Conservation (phyloP, 2,329 filamentous ascomycete species). For the Arthrobotrys megalospora region DNA sequence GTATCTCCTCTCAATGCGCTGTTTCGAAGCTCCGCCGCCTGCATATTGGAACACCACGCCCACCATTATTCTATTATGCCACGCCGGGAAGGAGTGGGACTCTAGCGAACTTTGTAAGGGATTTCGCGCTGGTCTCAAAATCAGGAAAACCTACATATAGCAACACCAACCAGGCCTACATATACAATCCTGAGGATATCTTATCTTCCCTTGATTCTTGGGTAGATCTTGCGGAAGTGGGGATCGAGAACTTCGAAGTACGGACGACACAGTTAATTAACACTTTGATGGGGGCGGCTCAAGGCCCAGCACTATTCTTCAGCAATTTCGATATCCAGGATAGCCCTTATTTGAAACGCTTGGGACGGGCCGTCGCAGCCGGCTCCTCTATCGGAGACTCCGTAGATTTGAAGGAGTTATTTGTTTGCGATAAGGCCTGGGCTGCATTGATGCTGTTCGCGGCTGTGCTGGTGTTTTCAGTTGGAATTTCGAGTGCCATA, state of each 20-base stretch:
- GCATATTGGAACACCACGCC: not conserved
- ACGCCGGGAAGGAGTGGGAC: not conserved
- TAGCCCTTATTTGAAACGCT: not conserved
- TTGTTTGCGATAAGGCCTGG: slow-evolving; percentile 10
- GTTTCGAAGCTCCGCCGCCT: slow-evolving; percentile 7
- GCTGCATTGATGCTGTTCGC: not conserved
- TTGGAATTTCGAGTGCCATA: slow-evolving; percentile 1
- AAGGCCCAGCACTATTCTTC: slow-evolving; percentile 18
- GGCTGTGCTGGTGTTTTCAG: not conserved
- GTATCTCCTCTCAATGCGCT: not conserved
- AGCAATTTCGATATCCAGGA: not conserved
- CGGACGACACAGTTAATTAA: slow-evolving; percentile 14
- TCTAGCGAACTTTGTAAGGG: slow-evolving; percentile 13
- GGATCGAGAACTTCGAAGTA: not conserved
- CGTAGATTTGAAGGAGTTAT: not conserved
- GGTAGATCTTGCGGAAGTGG: slow-evolving; percentile 7
- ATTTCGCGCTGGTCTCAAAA: slow-evolving; percentile 3
- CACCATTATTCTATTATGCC: slow-evolving; percentile 10
- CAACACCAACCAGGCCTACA: slow-evolving; percentile 15
- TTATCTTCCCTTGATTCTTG: not conserved
- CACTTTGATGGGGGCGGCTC: not conserved
- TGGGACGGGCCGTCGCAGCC: slow-evolving; percentile 5
- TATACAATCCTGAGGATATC: slow-evolving; percentile 11
- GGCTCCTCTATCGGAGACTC: not conserved
- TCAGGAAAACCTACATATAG: slow-evolving; percentile 7